These are phyloP conservation scores for Colletotrichum godetiae DNA, from an alignment of 2,329 filamentous ascomycete genomes.

Conservation along the genomic window DNA sequence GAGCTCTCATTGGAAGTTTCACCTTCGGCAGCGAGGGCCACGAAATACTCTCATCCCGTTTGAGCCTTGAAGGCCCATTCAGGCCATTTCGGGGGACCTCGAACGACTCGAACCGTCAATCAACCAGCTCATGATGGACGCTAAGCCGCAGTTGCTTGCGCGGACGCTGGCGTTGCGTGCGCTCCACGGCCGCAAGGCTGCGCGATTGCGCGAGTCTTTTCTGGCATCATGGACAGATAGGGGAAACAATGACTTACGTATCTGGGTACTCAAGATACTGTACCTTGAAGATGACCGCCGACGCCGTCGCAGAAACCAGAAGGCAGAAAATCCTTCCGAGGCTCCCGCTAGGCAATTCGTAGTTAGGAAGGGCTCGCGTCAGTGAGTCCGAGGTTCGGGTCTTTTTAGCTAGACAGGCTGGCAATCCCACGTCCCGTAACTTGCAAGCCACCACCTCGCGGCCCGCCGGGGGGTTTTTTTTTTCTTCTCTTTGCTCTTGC, in stretches of 20 bases:
- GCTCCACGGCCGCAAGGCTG: neutral
- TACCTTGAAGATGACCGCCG: neutral
- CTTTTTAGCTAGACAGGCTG: neutral
- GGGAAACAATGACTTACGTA: neutral
- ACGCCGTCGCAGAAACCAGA: neutral
- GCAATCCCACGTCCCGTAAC: neutral
- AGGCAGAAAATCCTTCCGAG: neutral
- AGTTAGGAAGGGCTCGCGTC: neutral
- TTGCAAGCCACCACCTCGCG: neutral
- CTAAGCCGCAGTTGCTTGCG: slow-evolving; percentile 22
- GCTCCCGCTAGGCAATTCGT: neutral
- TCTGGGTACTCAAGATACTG: neutral
- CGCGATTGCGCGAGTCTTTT: neutral
- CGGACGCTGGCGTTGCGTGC: neutral
- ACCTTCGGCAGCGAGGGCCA: too few relatives aligned
- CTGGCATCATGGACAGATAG: neutral
- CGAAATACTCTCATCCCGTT: neutral
- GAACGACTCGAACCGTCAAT: too few relatives aligned
- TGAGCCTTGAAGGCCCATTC: neutral
- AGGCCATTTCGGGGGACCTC: neutral
- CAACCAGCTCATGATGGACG: neutral
- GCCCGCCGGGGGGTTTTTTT: neutral
- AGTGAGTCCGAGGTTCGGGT: neutral
- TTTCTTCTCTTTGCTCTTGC: too few relatives aligned
- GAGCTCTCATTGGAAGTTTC: neutral